Percentiles rank a stretch among this genome's conserved stretches.
Conservation (phyloP, 148 eudicot species). For the Fagopyrum homotropicum region DNA sequence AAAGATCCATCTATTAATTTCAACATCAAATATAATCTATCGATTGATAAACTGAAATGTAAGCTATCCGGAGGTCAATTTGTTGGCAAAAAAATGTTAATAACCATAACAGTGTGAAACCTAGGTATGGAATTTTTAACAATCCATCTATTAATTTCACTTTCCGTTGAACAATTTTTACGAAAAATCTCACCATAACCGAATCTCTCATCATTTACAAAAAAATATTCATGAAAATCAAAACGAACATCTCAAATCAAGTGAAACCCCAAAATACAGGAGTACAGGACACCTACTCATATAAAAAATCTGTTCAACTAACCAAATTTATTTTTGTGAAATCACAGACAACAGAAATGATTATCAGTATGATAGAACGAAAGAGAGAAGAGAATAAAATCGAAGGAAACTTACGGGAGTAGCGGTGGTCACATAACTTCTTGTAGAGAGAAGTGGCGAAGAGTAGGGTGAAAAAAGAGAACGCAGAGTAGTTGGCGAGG, state of each 20-base stretch:
- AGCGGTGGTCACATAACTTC: neutral
- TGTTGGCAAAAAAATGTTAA: neutral
- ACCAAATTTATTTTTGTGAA: neutral
- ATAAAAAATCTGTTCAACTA: neutral
- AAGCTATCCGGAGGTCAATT: neutral
- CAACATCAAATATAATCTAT: neutral
- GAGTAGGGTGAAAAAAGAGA: neutral
- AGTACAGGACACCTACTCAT: neutral
- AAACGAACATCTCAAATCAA: neutral
- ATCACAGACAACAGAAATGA: neutral
- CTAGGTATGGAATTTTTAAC: neutral
- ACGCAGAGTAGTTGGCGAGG: neutral
- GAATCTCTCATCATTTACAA: neutral
- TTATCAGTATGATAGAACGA: neutral
- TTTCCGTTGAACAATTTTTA: neutral
- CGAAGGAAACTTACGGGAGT: slow-evolving; percentile 5
- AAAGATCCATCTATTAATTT: too few relatives aligned
- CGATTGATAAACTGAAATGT: neutral
- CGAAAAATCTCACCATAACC: neutral
- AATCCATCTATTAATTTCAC: neutral
- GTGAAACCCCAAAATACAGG: neutral
- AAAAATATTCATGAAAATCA: neutral
- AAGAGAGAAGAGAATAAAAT: neutral
- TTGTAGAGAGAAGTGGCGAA: slow-evolving; percentile 2
- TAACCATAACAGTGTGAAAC: neutral